Evolutionary conservation across 1,284 basidiomycete species (phyloP), one percentile per base, ranked within the genome.

Genomic region (Ustilago tritici): DNA sequence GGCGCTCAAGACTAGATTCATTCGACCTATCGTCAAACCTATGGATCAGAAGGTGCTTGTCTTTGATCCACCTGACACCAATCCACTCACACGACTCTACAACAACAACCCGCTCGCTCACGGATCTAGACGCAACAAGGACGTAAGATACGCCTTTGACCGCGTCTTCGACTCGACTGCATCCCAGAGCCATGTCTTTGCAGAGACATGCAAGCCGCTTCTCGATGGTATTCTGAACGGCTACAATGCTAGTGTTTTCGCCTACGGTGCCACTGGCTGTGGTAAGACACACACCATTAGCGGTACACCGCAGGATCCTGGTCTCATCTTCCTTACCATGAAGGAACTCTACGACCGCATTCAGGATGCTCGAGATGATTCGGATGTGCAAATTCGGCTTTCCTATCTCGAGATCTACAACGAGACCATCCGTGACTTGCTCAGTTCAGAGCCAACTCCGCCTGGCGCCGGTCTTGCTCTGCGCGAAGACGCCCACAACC

Each of bases 371-470:
- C 58, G 62, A 7, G 70, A 71, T 31, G 84, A 86, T 46, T 80
- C 65, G n/a, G 84, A 85, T 31, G 81, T 83, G 4, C 65, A 83
- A 7, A 68, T 86, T 47, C 72, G 83, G 6, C 82, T 86, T 19
- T 83, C 84, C 3, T 86, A 86, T 54, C 79, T 86, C 53, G 84
- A 86, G 61, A 86, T 86, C 71, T 86, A 86, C 78, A 86, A 86
- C 63, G 84, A 86, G 56, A 81, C 78, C 57, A 86, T 86, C 58
- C 78, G 84, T 7, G 84, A 86, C 35, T 69, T 86, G 12, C 81
- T 86, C 50, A 83, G 81, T 41, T 56, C 79, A 17, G 67, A 70
- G 31, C 84, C 84, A 1, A 86, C 84, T 2, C 82, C 84, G 10
- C 65, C 79, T 0, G 84, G 84, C 11, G 78, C 76, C 7, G 84